Base-by-base conservation (phyloP, 2,329 filamentous ascomycete species). In the Ophidiomyces ophidiicola region DNA sequence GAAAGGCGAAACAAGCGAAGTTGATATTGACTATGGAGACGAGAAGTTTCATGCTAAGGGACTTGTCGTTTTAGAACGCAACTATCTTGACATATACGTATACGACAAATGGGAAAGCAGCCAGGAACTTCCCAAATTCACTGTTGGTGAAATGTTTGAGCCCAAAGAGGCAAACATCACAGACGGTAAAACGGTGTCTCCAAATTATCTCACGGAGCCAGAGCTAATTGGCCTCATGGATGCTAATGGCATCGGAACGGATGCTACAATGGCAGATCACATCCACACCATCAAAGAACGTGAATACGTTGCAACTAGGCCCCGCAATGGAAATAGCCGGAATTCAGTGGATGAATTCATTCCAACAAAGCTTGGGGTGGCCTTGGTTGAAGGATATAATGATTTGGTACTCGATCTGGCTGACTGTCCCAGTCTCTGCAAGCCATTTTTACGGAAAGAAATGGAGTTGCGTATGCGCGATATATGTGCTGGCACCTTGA, bases 251-350 rank as follows among this genome's bases (percentile, higher is more conserved):
- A 98, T 98, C 47, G 90, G 90, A 8, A 98, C 90, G 6, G 90
- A 98, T 63, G 90, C 90, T 5, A 98, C 90, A 1, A 98, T 98
- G 90, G 90, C 90, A 0, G 90, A 98, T 53, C 90, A 98, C 56
- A 98, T 98, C 53, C 78, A 83, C 43, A 98, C 88, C 61, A 93
- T 98, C 51, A 86, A 96, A 59, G 76, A 87, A 43, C 71, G 90
- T 44, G 72, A 87, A 50, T 98, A 98, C 53, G 88, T 86, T 35
- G 74, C 77, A 41, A 79, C 81, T 55, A 55, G 75, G 62, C 55
- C 69, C 53, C 70, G 66, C 35, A 65, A 65, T 17, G 50, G 54
- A 39, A 58, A 57, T 39, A 63, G 65, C 25, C 61, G 64, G 30
- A 64, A 67, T 34, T 51, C 58, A 38, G 69, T 90, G 31, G 79